Base-by-base conservation (phyloP, 2,329 filamentous ascomycete genomes). In the Clathrospora elynae region DNA sequence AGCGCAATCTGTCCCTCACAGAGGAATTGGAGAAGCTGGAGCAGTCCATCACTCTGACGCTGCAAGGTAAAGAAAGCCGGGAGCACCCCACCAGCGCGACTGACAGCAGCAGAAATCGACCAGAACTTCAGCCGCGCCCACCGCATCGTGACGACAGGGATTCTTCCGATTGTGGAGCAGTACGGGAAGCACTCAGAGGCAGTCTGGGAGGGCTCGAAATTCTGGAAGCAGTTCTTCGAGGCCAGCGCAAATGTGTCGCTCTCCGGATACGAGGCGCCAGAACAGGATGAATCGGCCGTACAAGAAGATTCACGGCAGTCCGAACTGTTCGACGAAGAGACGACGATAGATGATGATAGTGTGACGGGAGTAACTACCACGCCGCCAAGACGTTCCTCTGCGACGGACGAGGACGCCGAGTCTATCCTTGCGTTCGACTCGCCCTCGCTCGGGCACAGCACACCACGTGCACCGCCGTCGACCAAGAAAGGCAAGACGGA, bases 161-260 rank as follows among this genome's bases (percentile, higher is more conserved):
- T 99, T 41, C 74, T 99, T 3, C 93, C 93, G 1, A 81, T 96
- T 1, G 90, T 99, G 13, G 92, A 97, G 68, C 87, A 95, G 65
- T 99, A 99, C 72, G 89, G 89, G 31, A 90, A 95, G 55, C 88
- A 97, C 66, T 97, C 93, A 2, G 86, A 86, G 51, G 84, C 90
- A 34, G 92, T 99, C 2, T 99, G 93, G 93, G 91, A 97, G 60
- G 90, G 91, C 14, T 95, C 92, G 40, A 96, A 95, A 88, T 99
- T 99, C 73, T 99, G 93, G 93, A 99, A 99, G 73, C 91, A 97
- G 76, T 99, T 99, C 77, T 99, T 99, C 72, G 93, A 99, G 74
- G 90, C 93, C 23, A 96, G 91, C 33, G 93, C 93, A 67, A 97
- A 99, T 63, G 92, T 99, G 17, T 96, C 92, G 8, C 81, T 99